Conservation (phyloP, 352 stramenopile genomes). For the Globisporangium heterothallicum region DNA sequence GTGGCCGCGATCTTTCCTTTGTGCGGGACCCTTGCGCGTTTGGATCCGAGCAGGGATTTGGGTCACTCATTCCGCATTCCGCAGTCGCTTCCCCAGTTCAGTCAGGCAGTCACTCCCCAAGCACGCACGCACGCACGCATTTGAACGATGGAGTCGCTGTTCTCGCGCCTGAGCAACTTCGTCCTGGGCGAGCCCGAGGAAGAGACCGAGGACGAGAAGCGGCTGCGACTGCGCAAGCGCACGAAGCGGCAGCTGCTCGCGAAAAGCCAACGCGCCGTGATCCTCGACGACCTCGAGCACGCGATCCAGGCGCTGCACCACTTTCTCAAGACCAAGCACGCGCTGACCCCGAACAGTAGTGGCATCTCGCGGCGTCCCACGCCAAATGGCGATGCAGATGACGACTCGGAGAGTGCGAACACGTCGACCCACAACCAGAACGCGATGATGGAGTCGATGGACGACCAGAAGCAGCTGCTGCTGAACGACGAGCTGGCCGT, state of each 20-base stretch:
- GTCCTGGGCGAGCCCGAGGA: constrained; percentile 41
- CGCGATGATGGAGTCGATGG: constrained; percentile 69
- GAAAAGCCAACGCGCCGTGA: constrained; percentile 70
- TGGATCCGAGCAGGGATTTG: no score
- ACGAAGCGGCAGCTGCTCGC: constrained; percentile 58
- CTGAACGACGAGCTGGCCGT: constrained; percentile 67
- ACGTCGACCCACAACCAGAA: constrained; percentile 20
- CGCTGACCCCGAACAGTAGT: no score
- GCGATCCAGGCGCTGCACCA: constrained; percentile 51
- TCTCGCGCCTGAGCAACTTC: constrained; percentile 41
- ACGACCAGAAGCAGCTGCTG: constrained; percentile 60
- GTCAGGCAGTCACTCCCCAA: constrained; percentile 35
- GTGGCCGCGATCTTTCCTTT: not conserved
- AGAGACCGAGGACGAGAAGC: constrained; percentile 48
- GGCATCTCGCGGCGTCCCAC: no score
- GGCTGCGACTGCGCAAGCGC: constrained; percentile 37
- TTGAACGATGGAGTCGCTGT: constrained; percentile 59
- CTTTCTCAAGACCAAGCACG: constrained; percentile 45
- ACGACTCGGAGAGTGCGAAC: constrained; percentile 10
- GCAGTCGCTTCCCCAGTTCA: not conserved
- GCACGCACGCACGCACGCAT: no score
- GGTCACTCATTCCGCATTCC: not conserved
- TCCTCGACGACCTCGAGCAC: constrained; percentile 77
- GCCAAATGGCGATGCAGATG: constrained; percentile 15
- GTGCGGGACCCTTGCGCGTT: no score